Evolutionary conservation across 768 basidiomycete species (phyloP).

Genomic region (Termitomyces eurrhizus): DNA sequence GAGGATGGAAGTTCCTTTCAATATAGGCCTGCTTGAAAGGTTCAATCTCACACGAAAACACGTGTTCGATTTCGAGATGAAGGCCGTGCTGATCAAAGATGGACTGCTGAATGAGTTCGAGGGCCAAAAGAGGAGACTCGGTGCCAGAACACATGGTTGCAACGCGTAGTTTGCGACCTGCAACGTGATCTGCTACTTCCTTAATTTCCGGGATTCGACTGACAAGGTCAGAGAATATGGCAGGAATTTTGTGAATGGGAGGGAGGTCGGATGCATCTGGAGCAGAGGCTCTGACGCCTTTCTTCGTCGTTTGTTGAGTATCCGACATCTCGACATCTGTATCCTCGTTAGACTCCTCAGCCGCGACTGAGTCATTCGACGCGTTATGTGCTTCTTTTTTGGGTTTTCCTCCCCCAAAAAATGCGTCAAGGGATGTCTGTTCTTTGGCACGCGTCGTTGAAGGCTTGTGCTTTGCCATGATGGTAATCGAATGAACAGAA

Average conservation of each 20-base stretch:
- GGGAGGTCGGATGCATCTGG: conserved; percentile 67
- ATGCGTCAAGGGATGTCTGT: conserved; percentile 53
- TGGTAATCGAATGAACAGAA: conserved; percentile 12
- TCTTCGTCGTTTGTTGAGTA: conserved; percentile 23
- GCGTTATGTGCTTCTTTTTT: conserved; percentile 29
- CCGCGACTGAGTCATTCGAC: conserved; percentile 23
- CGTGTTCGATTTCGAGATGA: conserved; percentile 76
- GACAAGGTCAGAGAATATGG: conserved; percentile 76
- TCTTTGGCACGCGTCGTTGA: conserved; percentile 34
- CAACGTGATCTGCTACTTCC: conserved; percentile 58
- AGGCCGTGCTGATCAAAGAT: conserved; percentile 64
- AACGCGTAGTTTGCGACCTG: conserved; percentile 83
- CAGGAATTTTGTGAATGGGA: conserved; percentile 66
- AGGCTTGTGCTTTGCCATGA: conserved; percentile 48
- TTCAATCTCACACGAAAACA: conserved; percentile 96
- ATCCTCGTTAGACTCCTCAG: conserved; percentile 28
- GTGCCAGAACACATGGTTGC: conserved; percentile 99
- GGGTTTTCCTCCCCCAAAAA: conserved; percentile 43
- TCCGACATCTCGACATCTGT: conserved; percentile 34
- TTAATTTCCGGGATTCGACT: conserved; percentile 61
- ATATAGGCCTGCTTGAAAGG: conserved; percentile 98
- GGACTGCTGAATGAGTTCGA: conserved; percentile 77
- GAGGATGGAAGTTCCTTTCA: conserved; percentile 92
- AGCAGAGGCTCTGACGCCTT: conserved; percentile 35
- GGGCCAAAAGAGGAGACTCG: conserved; percentile 88